phyloP scores from a whole-genome alignment of 2,329 filamentous ascomycete species.

The Neurospora sp. region DNA sequence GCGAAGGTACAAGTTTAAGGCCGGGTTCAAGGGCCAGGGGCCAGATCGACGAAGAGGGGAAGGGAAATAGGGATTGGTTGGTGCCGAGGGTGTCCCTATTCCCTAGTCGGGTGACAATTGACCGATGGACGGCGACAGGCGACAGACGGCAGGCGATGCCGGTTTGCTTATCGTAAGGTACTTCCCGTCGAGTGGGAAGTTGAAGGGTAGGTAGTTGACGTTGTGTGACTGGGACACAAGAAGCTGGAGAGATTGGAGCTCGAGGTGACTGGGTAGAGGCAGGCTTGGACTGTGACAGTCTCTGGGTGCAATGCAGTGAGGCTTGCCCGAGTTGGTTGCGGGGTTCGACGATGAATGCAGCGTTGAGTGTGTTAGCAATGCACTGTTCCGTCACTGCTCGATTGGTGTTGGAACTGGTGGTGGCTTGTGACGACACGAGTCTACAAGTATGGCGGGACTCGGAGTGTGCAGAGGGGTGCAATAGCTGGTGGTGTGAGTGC shows the following conservation, averaged over 20 bases:
- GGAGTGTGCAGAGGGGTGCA: neutral
- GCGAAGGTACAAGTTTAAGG: neutral
- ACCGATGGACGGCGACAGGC: constrained; percentile 7
- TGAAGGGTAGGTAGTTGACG: neutral
- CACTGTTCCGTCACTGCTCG: neutral
- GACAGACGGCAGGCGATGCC: neutral
- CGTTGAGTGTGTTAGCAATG: neutral
- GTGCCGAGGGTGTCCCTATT: constrained; percentile 7
- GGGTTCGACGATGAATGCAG: neutral
- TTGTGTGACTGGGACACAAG: neutral
- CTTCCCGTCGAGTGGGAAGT: neutral
- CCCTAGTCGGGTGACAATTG: constrained; percentile 12
- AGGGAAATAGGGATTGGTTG: constrained; percentile 4
- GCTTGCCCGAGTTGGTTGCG: neutral
- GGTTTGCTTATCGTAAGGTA: neutral
- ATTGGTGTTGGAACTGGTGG: neutral
- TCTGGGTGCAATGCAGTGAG: neutral
- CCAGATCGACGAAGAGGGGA: constrained; percentile 1
- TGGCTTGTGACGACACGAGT: neutral
- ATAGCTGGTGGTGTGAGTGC: neutral
- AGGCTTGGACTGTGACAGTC: neutral
- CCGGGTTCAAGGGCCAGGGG: neutral
- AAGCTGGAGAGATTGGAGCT: neutral
- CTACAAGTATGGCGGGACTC: neutral
- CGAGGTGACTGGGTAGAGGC: neutral